These are phyloP conservation scores for Hymenotorrendiella dingleyae DNA, from an alignment of 2,329 filamentous ascomycete genomes.

Conservation along the genomic window DNA sequence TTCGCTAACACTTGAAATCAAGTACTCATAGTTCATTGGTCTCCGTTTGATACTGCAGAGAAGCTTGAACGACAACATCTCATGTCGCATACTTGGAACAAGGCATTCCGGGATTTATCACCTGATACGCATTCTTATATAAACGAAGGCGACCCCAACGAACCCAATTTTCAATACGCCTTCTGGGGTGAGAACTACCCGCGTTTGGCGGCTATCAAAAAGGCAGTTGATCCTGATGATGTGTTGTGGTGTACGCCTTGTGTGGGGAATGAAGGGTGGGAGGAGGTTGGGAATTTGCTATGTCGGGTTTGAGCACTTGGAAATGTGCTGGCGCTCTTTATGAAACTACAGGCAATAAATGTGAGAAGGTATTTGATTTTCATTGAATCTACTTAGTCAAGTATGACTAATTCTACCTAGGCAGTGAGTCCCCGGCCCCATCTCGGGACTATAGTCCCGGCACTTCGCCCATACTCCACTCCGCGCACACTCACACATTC, in stretches of 20 bases:
- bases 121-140: conserved; percentile 24
- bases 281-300: conserved; percentile 14
- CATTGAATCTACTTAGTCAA: too few relatives aligned
- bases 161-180: conserved; percentile 33
- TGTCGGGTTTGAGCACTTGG: conserved; percentile 1
- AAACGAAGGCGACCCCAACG: conserved; percentile 37
- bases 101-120: conserved; percentile 19
- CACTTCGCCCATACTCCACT: too few relatives aligned
- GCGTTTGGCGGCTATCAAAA: conserved; percentile 40
- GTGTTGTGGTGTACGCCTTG: conserved; percentile 44
- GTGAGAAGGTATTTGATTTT: too few relatives aligned
- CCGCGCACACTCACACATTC: too few relatives aligned
- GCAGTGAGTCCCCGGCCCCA: too few relatives aligned
- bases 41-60: conserved; percentile 12
- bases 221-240: conserved; percentile 38
- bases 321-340: neutral
- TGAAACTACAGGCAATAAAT: too few relatives aligned
- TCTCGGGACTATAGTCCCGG: too few relatives aligned
- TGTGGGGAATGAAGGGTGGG: conserved; percentile 40
- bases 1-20: neutral
- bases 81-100: conserved; percentile 13
- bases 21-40: conserved; percentile 9
- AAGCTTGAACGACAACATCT: conserved; percentile 8
- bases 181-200: conserved; percentile 36
- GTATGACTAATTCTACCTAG: too few relatives aligned